These are phyloP conservation scores for Rhodamnia argentea DNA, from an alignment of 345 rosid species.

Conservation along the genomic window DNA sequence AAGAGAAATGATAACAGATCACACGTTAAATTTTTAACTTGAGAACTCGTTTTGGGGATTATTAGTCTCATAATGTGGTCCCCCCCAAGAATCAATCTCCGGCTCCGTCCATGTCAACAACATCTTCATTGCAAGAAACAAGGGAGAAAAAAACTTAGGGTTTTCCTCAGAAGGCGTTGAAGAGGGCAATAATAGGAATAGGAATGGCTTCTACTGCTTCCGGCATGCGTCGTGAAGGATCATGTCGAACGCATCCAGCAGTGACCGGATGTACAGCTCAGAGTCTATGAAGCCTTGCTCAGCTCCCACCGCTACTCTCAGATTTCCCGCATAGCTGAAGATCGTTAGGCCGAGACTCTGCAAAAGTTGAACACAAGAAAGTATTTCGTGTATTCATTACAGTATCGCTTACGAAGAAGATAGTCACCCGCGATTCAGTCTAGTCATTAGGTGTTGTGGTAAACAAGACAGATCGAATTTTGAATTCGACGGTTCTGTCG, in stretches of 20 bases:
- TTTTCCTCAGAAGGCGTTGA: neutral
- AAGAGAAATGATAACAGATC: too few relatives aligned
- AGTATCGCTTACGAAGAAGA: neutral
- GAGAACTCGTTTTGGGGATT: too few relatives aligned
- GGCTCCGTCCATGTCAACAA: neutral
- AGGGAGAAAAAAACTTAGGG: neutral
- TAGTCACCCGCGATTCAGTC: neutral
- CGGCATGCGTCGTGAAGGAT: neutral
- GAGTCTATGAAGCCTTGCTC: conserved; percentile 31
- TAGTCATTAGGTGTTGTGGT: neutral
- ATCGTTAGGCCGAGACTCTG: conserved; percentile 19
- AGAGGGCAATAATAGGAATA: neutral
- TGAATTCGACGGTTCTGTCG: neutral
- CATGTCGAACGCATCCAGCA: neutral
- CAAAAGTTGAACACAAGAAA: neutral
- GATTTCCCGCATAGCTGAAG: conserved; percentile 23
- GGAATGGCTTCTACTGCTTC: neutral
- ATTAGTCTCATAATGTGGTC: too few relatives aligned
- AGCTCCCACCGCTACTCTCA: conserved; percentile 11
- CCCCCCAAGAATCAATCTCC: too few relatives aligned
- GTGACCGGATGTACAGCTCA: neutral
- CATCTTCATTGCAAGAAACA: neutral
- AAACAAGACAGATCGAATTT: neutral
- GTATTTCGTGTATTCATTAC: neutral
- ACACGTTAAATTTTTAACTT: too few relatives aligned